A percentile compares a stretch with the other conserved stretches of the same genome.
phyloP scores from a whole-genome alignment of 169 alveolate species.

The Plasmodium vinckei region DNA sequence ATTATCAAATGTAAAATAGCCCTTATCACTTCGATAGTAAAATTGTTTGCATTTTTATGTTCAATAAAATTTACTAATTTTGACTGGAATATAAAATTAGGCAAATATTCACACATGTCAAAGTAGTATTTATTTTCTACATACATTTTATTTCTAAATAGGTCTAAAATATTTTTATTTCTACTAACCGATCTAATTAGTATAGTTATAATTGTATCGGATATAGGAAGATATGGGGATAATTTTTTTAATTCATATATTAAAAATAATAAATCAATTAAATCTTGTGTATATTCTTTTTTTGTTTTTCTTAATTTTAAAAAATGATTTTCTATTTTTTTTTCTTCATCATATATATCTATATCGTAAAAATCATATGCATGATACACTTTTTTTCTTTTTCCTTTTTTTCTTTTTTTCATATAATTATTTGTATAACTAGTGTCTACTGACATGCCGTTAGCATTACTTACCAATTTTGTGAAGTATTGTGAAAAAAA shows the following conservation, averaged over 20 bases:
- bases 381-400: slow-evolving; percentile 29
- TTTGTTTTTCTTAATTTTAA: slow-evolving; percentile 67
- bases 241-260: slow-evolving; percentile 56
- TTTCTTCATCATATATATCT: slow-evolving; percentile 38
- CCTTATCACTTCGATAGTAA: slow-evolving; percentile 27
- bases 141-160: slow-evolving; percentile 33
- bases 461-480: background rate
- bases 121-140: slow-evolving; percentile 45
- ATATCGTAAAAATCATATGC: slow-evolving; percentile 56
- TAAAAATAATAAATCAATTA: slow-evolving; percentile 38
- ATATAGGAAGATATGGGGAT: slow-evolving; percentile 37
- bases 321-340: slow-evolving; percentile 64
- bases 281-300: slow-evolving; percentile 55
- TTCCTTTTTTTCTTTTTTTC: slow-evolving; percentile 6
- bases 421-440: background rate
- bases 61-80: slow-evolving; percentile 7
- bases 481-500: background rate
- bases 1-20: slow-evolving; percentile 24
- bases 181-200: slow-evolving; percentile 42
- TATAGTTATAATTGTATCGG: slow-evolving; percentile 24
- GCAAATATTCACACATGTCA: slow-evolving; percentile 36
- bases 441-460: background rate
- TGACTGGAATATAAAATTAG: background rate
- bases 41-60: slow-evolving; percentile 12
- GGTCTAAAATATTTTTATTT: slow-evolving; percentile 23